phyloP scores from a whole-genome alignment of 169 alveolate genomes.

The Plasmodium blacklocki region DNA sequence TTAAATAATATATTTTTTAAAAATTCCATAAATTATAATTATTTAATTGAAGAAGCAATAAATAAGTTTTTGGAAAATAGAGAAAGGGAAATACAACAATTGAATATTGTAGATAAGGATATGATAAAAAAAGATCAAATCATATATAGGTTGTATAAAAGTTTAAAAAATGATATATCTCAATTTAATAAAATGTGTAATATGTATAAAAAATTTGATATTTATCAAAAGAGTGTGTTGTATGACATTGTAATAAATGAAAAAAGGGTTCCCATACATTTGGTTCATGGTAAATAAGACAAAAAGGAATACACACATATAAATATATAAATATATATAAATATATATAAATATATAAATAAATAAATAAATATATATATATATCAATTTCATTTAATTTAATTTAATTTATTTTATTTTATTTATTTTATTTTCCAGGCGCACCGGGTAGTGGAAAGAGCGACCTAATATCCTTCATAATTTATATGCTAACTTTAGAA shows the following conservation, averaged over 20 bases:
- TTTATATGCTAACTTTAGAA: slow-evolving; percentile 38
- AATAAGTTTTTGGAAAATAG: slow-evolving; percentile 20
- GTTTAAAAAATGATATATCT: slow-evolving; percentile 15
- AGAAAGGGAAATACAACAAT: slow-evolving; percentile 13
- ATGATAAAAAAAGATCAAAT: slow-evolving; percentile 44
- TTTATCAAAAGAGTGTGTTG: slow-evolving; percentile 43
- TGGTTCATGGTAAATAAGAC: slow-evolving; percentile 31
- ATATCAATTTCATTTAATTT: background rate
- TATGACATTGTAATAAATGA: slow-evolving; percentile 35
- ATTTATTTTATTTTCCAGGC: slow-evolving; percentile 7
- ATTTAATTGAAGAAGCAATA: slow-evolving; percentile 49
- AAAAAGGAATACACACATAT: background rate
- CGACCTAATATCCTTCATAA: slow-evolving; percentile 40
- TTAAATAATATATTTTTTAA: too few relatives aligned
- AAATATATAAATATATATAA: background rate
- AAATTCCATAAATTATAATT: slow-evolving; percentile 9
- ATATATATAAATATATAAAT: background rate
- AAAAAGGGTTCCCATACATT: slow-evolving; percentile 22
- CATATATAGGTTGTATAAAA: slow-evolving; percentile 23
- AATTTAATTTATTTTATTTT: background rate
- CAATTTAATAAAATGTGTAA: slow-evolving; percentile 41
- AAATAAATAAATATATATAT: background rate
- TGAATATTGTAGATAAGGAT: slow-evolving; percentile 19
- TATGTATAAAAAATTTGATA: slow-evolving; percentile 56
- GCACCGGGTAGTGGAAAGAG: slow-evolving; percentile 76